A percentile compares a stretch with the other conserved stretches of the same genome.
phyloP scores from a whole-genome alignment of 140 eudicot species.

The Senecio squalidus region DNA sequence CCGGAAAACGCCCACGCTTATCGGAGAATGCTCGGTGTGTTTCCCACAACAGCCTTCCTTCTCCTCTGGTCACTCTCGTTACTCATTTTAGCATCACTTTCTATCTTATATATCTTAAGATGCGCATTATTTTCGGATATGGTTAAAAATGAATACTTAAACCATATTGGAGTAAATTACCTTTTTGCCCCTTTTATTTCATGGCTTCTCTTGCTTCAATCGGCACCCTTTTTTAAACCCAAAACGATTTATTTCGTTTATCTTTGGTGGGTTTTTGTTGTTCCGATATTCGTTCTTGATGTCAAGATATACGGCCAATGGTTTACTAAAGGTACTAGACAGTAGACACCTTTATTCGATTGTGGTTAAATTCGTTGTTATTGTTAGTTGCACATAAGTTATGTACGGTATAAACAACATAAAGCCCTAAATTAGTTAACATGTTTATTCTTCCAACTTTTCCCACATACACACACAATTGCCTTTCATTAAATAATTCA shows the following conservation, averaged over 20 bases:
- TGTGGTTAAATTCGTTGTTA: too few species aligned
- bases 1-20: slow-evolving; percentile 34
- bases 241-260: background rate
- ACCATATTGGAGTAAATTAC: slow-evolving; percentile 63
- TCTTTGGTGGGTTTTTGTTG: slow-evolving; percentile 49
- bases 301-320: slow-evolving; percentile 64
- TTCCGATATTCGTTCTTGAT: slow-evolving; percentile 48
- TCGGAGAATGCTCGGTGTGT: slow-evolving; percentile 31
- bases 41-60: slow-evolving; percentile 32
- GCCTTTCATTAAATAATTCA: too few species aligned
- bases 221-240: slow-evolving; percentile 36
- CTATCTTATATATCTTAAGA: slow-evolving; percentile 32
- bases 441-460: too few species aligned
- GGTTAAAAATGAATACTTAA: slow-evolving; percentile 40
- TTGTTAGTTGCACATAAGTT: too few species aligned
- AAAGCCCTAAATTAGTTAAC: too few species aligned
- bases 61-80: slow-evolving; percentile 49
- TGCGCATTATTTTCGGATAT: slow-evolving; percentile 23
- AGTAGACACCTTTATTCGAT: too few species aligned
- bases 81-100: slow-evolving; percentile 26
- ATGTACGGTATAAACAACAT: too few species aligned
- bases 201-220: slow-evolving; percentile 41
- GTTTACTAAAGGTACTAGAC: slow-evolving; percentile 63
- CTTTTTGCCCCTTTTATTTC: slow-evolving; percentile 59
- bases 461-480: too few species aligned